These are phyloP conservation scores for Euphorbia tirucalli DNA, from an alignment of 345 rosid genomes.

Conservation along the genomic window DNA sequence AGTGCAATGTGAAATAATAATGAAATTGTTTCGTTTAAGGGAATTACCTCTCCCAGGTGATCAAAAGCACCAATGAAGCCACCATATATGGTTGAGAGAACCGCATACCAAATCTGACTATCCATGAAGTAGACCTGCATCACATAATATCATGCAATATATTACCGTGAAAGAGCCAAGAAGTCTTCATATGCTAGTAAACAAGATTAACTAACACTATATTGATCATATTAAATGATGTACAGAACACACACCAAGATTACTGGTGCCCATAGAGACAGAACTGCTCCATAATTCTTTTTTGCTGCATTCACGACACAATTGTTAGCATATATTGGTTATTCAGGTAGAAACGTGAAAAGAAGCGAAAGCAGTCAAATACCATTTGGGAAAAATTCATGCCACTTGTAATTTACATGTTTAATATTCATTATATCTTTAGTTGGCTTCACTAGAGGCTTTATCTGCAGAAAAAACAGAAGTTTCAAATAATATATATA, in stretches of 20 bases:
- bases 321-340: slow-evolving; percentile 15
- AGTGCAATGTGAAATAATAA: neutral
- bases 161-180: neutral
- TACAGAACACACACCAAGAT: slow-evolving; percentile 47
- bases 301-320: slow-evolving; percentile 48
- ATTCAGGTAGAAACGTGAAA: slow-evolving; percentile 15
- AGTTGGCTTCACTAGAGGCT: slow-evolving; percentile 86
- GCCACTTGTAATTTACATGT: slow-evolving; percentile 72
- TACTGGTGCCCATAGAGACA: slow-evolving; percentile 80
- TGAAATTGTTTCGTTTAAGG: neutral
- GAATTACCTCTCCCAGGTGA: slow-evolving; percentile 87
- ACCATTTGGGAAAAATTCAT: slow-evolving; percentile 89
- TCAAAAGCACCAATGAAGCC: slow-evolving; percentile 92
- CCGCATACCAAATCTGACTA: slow-evolving; percentile 92
- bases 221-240: neutral
- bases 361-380: slow-evolving; percentile 20
- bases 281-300: slow-evolving; percentile 69
- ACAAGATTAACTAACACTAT: neutral
- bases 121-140: slow-evolving; percentile 80
- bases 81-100: slow-evolving; percentile 84
- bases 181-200: neutral
- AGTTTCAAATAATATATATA: too few relatives aligned
- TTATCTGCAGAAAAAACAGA: slow-evolving; percentile 46
- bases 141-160: slow-evolving; percentile 12
- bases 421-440: slow-evolving; percentile 72